Conservation (phyloP, 257 asterid genomes). For the Oldenlandia corymbosa region DNA sequence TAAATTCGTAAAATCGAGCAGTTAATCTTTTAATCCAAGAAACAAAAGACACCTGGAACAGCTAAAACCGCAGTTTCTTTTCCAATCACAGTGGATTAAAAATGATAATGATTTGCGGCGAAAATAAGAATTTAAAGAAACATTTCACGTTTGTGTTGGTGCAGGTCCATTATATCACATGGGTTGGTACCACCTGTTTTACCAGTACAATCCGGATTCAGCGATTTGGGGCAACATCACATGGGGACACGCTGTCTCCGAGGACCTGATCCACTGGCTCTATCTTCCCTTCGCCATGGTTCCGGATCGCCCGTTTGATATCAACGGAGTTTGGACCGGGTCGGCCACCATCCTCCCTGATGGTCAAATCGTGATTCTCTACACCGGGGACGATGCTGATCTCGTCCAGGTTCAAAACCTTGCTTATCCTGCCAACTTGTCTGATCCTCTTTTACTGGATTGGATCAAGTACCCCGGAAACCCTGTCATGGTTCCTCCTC, state of each 20-base stretch:
- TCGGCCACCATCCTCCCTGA: constrained; percentile 75
- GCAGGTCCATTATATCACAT: constrained; percentile 71
- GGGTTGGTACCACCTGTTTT: constrained; percentile 87
- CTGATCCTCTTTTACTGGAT: constrained; percentile 65
- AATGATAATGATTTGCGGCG: too few species aligned
- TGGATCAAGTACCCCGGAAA: constrained; percentile 67
- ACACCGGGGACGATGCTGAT: constrained; percentile 61
- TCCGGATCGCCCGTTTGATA: constrained; percentile 65
- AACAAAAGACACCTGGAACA: too few species aligned
- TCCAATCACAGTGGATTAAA: too few species aligned
- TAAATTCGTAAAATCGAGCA: too few species aligned
- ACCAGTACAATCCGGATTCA: constrained; percentile 78
- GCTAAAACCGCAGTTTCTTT: too few species aligned
- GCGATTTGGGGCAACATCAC: constrained; percentile 78
- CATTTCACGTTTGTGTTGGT: background rate
- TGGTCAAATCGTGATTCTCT: constrained; percentile 60
- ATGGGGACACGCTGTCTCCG: constrained; percentile 88
- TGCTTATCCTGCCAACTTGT: constrained; percentile 66
- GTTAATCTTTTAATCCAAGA: too few species aligned
- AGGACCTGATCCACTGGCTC: constrained; percentile 71
- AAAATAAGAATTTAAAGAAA: too few species aligned
- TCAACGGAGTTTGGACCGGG: constrained; percentile 87
- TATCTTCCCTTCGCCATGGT: constrained; percentile 64
- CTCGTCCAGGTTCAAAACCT: constrained; percentile 71
- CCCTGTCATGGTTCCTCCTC: constrained; percentile 76